Base-by-base conservation (phyloP, 1,284 basidiomycete genomes). In the Clitocybe nebularis region DNA sequence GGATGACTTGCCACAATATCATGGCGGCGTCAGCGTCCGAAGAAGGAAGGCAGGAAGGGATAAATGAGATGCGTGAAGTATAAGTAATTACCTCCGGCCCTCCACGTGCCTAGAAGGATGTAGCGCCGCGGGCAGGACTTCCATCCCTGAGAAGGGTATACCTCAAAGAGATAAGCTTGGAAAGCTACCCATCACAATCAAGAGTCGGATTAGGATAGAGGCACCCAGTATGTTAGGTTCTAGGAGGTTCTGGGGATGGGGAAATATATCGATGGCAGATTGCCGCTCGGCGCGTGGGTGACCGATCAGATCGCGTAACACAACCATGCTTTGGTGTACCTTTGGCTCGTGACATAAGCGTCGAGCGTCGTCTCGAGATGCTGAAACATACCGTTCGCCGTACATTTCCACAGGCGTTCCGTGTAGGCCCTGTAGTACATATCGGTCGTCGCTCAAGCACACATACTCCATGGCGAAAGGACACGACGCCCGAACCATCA, bases 1-100 rank as follows among this genome's bases (percentile, higher is more conserved):
- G 47, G 45, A 50, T 48, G 45, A 56, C 52, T 48, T 54, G 55
- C 60, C 54, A 57, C 40, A 62, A 52, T 36, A 52, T 53, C 61
- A 66, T 64, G 47, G 44, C 47, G 52, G 49, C 47, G 53, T 48
- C 50, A 54, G 26, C 37, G 34, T 24, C 25, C n/a, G 10, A 32
- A 29, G 13, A 22, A 11, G 16, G 29, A 10, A 4, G 30, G 39
- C 23, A 24, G 9, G 19, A 13, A 29, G 21, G 39, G 28, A 8
- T 16, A 22, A 5, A 13, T 8, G n/a, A n/a, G n/a, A 1, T 4
- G 6, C 22, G 16, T 25, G 25, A 28, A 7, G 13, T 13, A 28
- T 39, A 39, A 29, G 26, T 39, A 39, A 13, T 47, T 44, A 49
- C 36, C 44, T 44, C 45, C 45, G 46, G 35, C 36, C 36, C 14